A percentile compares a stretch with the other conserved stretches of the same genome.
phyloP scores from a whole-genome alignment of 192 early-diverging fungal species.

The Spizellomyces sp. region DNA sequence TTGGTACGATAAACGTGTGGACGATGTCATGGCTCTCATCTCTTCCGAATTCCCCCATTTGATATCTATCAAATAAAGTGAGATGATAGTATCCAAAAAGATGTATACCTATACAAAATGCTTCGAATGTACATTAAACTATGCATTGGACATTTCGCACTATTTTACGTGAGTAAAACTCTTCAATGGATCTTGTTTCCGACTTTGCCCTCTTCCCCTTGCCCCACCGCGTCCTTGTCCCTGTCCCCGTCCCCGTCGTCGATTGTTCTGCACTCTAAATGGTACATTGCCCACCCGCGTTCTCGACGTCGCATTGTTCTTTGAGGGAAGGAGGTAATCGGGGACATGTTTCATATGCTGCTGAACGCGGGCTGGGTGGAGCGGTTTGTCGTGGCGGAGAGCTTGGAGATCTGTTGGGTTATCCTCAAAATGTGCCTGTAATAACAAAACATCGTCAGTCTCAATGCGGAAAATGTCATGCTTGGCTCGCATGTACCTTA shows the following conservation, averaged over 20 bases:
- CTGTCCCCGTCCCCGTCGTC: conserved; percentile 23
- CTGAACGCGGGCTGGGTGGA: conserved; percentile 82
- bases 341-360: conserved; percentile 93
- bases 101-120: background rate
- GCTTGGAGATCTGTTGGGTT: conserved; percentile 91
- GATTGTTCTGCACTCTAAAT: conserved; percentile 29
- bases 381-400: conserved; percentile 85
- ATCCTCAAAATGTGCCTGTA: conserved; percentile 89
- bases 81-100: background rate
- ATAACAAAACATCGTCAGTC: background rate
- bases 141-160: background rate
- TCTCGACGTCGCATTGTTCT: conserved; percentile 13
- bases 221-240: conserved; percentile 21
- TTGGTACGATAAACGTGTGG: conserved; percentile 53
- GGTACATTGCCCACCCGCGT: conserved; percentile 27
- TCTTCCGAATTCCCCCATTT: conserved; percentile 24
- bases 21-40: conserved; percentile 35
- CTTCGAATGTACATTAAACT: background rate
- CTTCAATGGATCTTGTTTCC: conserved; percentile 42
- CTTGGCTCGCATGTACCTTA: conserved; percentile 50
- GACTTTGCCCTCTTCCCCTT: conserved; percentile 9
- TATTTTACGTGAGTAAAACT: conserved; percentile 26
- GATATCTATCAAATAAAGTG: background rate
- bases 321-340: conserved; percentile 86
- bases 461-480: background rate